Evolutionary conservation across 1,284 basidiomycete species (phyloP), one percentile per base, ranked within the genome.

Genomic region (Cutaneotrichosporon dermatis): DNA sequence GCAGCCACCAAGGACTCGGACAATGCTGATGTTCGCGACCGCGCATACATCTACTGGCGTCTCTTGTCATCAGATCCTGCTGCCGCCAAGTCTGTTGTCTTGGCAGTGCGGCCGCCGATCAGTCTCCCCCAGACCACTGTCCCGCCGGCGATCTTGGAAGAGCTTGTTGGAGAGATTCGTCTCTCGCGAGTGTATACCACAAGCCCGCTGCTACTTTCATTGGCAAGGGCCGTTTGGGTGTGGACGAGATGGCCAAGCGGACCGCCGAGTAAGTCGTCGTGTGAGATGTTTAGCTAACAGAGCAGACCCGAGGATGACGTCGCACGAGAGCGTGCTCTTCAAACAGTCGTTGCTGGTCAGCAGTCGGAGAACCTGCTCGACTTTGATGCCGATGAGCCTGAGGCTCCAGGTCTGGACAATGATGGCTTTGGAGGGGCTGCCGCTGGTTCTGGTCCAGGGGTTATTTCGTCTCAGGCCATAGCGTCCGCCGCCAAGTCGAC

Each of bases 1-100:
- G 94, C 92, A 86, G 88, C 93, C 12, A 99, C 96, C 3, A 96
- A 99, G 76, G 90, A 98, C 67, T 87, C 95, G 58, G 95, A 98
- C 76, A 97, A 96, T 73, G 94, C 96, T 6, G 96, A 99, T 80
- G 82, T 97, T 45, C 85, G 96, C 37, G 96, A 99, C 78, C 83
- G 96, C 62, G 96, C 77, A 0, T 98, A 96, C 75, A 95, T 98
- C 51, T 97, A 97, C 74, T 98, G 94, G 94, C 83, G 95, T 61
- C 76, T 98, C 63, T 78, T 98, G 46, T 94, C 90, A 9, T 91
- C 91, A 41, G 95, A 99, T 76, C 89, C 92, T 2, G 90, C 86
- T 4, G 92, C 93, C 16, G 94, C 94, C 0, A 96, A 94, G 90
- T 84, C 88, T 56, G 93, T 99, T 42, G 91, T 99, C 10, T 84